phyloP scores from a whole-genome alignment of 768 basidiomycete species.

The Lactarius akahatsu region DNA sequence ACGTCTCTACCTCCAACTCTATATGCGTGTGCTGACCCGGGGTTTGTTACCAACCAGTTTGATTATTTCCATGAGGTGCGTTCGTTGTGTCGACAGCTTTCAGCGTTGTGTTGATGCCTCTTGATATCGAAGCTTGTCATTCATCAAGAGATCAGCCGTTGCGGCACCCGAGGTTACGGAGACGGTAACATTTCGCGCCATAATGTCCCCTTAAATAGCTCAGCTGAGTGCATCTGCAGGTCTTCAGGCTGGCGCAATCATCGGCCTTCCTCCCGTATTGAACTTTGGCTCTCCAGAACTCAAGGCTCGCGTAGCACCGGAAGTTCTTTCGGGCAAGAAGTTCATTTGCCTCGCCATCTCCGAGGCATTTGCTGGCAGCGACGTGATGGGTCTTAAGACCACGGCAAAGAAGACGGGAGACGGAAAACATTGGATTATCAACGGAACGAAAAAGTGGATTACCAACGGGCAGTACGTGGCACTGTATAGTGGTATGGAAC shows the following conservation, averaged over 20 bases:
- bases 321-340: slow-evolving; percentile 71
- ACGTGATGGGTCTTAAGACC: slow-evolving; percentile 78
- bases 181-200: slow-evolving; percentile 47
- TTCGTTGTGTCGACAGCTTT: neutral
- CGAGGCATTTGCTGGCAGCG: slow-evolving; percentile 85
- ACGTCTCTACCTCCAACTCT: slow-evolving; percentile 21
- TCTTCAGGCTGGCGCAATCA: slow-evolving; percentile 71
- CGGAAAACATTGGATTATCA: slow-evolving; percentile 82
- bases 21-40: neutral
- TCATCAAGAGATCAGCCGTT: slow-evolving; percentile 40
- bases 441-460: slow-evolving; percentile 87
- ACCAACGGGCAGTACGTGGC: slow-evolving; percentile 63
- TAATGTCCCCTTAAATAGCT: neutral
- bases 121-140: slow-evolving; percentile 40
- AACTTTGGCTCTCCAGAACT: slow-evolving; percentile 75
- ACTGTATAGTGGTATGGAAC: neutral
- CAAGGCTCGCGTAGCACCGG: slow-evolving; percentile 53
- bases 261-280: slow-evolving; percentile 80
- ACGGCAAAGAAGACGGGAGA: slow-evolving; percentile 77
- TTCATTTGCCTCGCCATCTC: slow-evolving; percentile 86
- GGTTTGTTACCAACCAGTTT: slow-evolving; percentile 45
- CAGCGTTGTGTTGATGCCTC: slow-evolving; percentile 1
- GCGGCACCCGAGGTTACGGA: slow-evolving; percentile 75
- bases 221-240: slow-evolving; percentile 39
- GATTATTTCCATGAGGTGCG: slow-evolving; percentile 83